A percentile compares a stretch with the other conserved stretches of the same genome.
phyloP scores from a whole-genome alignment of 768 basidiomycete genomes.

The Podaxis sp. region DNA sequence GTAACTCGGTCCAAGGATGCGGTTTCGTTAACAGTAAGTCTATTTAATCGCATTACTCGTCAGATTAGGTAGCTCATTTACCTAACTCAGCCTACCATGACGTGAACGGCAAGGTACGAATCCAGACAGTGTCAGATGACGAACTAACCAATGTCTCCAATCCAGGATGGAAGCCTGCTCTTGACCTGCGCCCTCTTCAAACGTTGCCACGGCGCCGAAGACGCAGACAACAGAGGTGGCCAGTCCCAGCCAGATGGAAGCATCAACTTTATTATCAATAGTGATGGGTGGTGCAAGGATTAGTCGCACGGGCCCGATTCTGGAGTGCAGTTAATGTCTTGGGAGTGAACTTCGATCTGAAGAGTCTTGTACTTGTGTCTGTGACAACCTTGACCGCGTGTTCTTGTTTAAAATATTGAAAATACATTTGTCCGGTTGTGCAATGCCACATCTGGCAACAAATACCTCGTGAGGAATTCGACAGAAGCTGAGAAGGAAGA shows the following conservation, averaged over 20 bases:
- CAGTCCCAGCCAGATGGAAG: conserved; percentile 39
- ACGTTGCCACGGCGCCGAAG: conserved; percentile 29
- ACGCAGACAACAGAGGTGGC: conserved; percentile 37
- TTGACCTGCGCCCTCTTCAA: conserved; percentile 40
- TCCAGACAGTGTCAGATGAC: not conserved
- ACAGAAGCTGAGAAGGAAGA: too few relatives aligned
- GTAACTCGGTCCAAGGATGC: conserved; percentile 34
- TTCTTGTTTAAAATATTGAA: too few relatives aligned
- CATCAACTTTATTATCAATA: conserved; percentile 35
- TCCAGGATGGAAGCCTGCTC: conserved; percentile 35
- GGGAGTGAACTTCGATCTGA: too few relatives aligned
- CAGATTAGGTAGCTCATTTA: not conserved
- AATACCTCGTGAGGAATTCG: too few relatives aligned
- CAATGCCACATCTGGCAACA: too few relatives aligned
- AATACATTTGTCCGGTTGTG: too few relatives aligned
- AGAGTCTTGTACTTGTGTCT: too few relatives aligned
- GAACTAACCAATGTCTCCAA: conserved; percentile 5
- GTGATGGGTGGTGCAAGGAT: conserved; percentile 39
- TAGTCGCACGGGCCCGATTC: not conserved
- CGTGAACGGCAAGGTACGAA: conserved; percentile 37
- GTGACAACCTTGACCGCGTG: too few relatives aligned
- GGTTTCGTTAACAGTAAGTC: conserved; percentile 38
- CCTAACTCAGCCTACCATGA: conserved; percentile 35
- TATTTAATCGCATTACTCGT: not conserved
- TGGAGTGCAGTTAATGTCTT: not conserved